Percentiles rank a stretch among this genome's conserved stretches.
These are phyloP conservation scores for Aureobasidium leucospermi DNA, from an alignment of 2,329 filamentous ascomycete genomes.

Conservation along the genomic window DNA sequence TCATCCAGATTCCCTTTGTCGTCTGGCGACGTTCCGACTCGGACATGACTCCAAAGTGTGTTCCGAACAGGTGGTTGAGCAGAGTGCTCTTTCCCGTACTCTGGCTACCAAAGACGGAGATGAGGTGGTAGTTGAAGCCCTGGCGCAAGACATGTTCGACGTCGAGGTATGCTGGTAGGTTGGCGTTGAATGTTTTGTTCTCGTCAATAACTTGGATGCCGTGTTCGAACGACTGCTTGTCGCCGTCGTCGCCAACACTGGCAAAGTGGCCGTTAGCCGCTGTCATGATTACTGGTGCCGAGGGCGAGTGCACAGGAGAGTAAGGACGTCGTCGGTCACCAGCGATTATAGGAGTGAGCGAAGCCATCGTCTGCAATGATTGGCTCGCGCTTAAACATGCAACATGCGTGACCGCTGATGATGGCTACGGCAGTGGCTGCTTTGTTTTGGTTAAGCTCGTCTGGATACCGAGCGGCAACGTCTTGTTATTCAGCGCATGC, in stretches of 20 bases:
- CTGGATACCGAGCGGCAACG: no score
- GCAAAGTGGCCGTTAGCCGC: constrained; percentile 69
- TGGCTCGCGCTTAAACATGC: constrained; percentile 10
- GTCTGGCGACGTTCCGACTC: constrained; percentile 91
- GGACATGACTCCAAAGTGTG: constrained; percentile 95
- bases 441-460: background rate
- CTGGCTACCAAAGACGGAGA: constrained; percentile 97
- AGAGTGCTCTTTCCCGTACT: constrained; percentile 97
- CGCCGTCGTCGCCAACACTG: constrained; percentile 57
- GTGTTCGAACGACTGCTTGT: constrained; percentile 69
- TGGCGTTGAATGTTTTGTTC: constrained; percentile 86
- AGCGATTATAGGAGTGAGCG: background rate
- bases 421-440: background rate
- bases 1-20: constrained; percentile 99
- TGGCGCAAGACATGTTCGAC: constrained; percentile 73
- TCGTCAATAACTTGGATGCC: constrained; percentile 96
- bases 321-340: constrained; percentile 11
- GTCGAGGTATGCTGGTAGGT: constrained; percentile 74
- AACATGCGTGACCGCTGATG: background rate
- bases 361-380: constrained; percentile 4
- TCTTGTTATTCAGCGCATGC: no score
- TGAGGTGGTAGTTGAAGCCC: constrained; percentile 98
- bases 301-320: constrained; percentile 18
- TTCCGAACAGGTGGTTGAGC: constrained; percentile 91
- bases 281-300: constrained; percentile 37